Evolutionary conservation across 2,329 filamentous ascomycete species (phyloP), one percentile per base, ranked within the genome.

Genomic region (Pseudogymnoascus sp.): DNA sequence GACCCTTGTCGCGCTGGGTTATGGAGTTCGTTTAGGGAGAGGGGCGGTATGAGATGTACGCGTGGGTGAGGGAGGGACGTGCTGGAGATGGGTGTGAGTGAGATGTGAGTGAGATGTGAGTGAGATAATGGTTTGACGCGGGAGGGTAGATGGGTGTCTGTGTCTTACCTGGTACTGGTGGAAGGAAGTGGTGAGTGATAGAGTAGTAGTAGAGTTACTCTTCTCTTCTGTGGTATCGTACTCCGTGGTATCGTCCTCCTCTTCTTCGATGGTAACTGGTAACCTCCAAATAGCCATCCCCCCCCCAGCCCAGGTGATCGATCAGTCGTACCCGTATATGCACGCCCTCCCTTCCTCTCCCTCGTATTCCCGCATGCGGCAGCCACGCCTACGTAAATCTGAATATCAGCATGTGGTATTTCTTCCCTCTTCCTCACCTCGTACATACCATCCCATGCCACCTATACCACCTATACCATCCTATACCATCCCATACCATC

Each of bases 31-130:
- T n/a, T 6, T 6, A 5, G 3, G 5, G 6, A 14, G 21, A 4
- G 41, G 25, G 45, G 45, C 25, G 45, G 45, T 28, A 52, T 52
- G 45, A 52, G 45, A 52, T 52, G 25, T 52, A 52, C 45, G 45
- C 45, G 45, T 12, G 40, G 37, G 5, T 38, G 41, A 4, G 16
- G 2, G 40, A 11, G 4, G 5, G 41, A 45, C 5, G 21, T 21
- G 18, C 1, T 14, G 11, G 21, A 21, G 28, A 11, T 31, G 21
- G 21, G 21, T 23, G 21, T 23, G 21, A 23, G 28, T 31, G 8
- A 31, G 28, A 28, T 28, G 25, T 25, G 21, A 21, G 28, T 31
- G 7, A 31, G 28, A 25, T 25, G 25, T 28, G 21, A 23, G 21
- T 14, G 41, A 23, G 43, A 28, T 25, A 14, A 5, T 21, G 18